Evolutionary conservation across 2,329 filamentous ascomycete genomes (phyloP), one percentile per base, ranked within the genome.

Genomic region (Bipolaris victoriae): DNA sequence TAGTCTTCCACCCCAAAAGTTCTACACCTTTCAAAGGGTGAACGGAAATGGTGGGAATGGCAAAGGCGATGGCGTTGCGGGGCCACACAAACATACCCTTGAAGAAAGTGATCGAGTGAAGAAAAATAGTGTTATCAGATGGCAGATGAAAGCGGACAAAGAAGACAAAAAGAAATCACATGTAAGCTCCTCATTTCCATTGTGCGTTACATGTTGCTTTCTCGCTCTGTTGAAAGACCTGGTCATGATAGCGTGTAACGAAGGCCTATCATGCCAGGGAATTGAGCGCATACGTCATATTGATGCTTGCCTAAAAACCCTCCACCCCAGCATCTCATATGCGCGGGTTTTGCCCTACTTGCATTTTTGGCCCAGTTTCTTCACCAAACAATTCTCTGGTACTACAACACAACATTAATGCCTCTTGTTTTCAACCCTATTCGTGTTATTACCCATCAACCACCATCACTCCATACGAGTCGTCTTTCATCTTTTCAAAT

Each of bases 81-180:
- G 89, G 7, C 86, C 87, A n/a, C 90, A 94, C 72, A 88, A 88
- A 65, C 90, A 93, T 74, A 84, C 84, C 0, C 76, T 94, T 7
- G 86, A 86, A 52, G 88, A 88, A 66, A 92, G 89, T 67, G 90
- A 93, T 70, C 84, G 87, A 60, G 88, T 93, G 35, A 93, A 93
- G 79, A 92, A 91, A 79, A 92, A 90, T 61, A 92, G 87, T 62
- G 88, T 92, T 5, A 83, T 90, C 71, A 81, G 90, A 63, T 84
- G 83, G 74, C 68, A 90, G 52, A 77, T 88, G 26, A 87, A 87
- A 71, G 83, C 84, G 65, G 86, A 87, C 49, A 90, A 86, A 73
- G 87, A 88, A 39, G 61, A 66, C 24, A 82, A 82, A 49, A 90
- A 86, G 75, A 90, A 86, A 76, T 75, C 33, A 49, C 70, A 73